Conservation (phyloP, 73 alveolate species). For the Paramecium sonneborni region DNA sequence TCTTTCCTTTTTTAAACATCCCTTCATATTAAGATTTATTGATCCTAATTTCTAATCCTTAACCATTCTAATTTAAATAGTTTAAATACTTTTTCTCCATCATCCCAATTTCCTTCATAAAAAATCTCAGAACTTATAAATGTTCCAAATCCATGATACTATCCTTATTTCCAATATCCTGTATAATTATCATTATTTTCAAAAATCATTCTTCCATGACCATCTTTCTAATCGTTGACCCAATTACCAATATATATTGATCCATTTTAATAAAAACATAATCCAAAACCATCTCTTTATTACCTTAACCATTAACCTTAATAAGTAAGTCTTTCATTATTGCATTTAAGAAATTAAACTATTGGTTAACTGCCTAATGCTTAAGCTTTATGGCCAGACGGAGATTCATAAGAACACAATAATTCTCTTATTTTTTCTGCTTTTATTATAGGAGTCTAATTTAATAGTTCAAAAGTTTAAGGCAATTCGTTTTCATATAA, state of each 20-base stretch:
- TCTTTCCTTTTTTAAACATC: constrained; percentile 54
- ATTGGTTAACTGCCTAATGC: background rate
- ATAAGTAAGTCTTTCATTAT: background rate
- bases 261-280: constrained; percentile 70
- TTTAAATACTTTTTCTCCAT: background rate
- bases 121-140: background rate
- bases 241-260: constrained; percentile 74
- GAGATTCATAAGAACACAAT: background rate
- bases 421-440: background rate
- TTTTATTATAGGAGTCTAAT: background rate
- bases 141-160: constrained; percentile 80
- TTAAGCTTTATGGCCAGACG: background rate
- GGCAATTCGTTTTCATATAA: background rate
- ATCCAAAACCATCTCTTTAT: constrained; percentile 61
- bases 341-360: background rate
- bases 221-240: constrained; percentile 72
- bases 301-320: constrained; percentile 48
- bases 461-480: background rate
- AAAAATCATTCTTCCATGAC: constrained; percentile 72
- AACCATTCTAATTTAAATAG: constrained; percentile 55
- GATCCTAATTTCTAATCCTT: constrained; percentile 82
- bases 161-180: constrained; percentile 77
- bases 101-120: constrained; percentile 38
- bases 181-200: constrained; percentile 74
- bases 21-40: constrained; percentile 80